Evolutionary conservation across 208 protist species (phyloP).

Genomic region (Novymonas esmeraldas): DNA sequence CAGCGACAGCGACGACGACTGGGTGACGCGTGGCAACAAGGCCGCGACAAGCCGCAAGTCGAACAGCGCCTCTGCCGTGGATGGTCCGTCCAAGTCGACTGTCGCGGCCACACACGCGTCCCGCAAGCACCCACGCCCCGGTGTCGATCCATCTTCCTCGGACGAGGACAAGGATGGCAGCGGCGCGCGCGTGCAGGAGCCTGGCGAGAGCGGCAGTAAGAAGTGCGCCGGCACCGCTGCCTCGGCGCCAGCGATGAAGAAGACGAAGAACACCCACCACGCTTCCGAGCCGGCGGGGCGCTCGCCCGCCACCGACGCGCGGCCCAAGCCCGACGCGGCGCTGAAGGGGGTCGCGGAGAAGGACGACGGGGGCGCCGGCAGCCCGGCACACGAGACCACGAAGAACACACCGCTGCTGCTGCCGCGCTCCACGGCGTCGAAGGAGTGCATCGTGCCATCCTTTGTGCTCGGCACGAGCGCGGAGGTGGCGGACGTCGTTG

Average conservation of each 20-base stretch:
- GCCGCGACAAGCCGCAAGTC: neutral
- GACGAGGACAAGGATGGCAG: constrained; percentile 36
- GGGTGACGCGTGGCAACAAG: constrained; percentile 30
- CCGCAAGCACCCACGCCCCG: constrained; percentile 28
- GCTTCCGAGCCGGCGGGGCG: neutral
- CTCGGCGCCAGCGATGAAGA: constrained; percentile 15
- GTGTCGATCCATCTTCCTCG: constrained; percentile 24
- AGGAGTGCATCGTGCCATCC: constrained; percentile 51
- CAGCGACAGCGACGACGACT: constrained; percentile 43
- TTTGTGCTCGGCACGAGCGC: constrained; percentile 64
- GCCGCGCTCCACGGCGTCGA: constrained; percentile 41
- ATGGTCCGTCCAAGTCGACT: neutral
- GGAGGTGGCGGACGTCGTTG: constrained; percentile 58
- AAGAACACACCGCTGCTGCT: constrained; percentile 40
- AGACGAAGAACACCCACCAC: constrained; percentile 3
- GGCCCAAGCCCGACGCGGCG: too few relatives aligned
- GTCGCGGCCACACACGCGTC: neutral
- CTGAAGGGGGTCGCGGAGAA: too few relatives aligned
- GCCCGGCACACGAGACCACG: constrained; percentile 9
- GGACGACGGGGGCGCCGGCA: neutral
- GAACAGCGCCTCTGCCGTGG: too few relatives aligned
- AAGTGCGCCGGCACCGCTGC: neutral
- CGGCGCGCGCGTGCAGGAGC: too few relatives aligned
- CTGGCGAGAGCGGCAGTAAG: neutral
- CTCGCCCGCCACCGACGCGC: neutral